Evolutionary conservation across 129 eudicot species (phyloP), one percentile per base, ranked within the genome.

Genomic region (Lactuca saligna): DNA sequence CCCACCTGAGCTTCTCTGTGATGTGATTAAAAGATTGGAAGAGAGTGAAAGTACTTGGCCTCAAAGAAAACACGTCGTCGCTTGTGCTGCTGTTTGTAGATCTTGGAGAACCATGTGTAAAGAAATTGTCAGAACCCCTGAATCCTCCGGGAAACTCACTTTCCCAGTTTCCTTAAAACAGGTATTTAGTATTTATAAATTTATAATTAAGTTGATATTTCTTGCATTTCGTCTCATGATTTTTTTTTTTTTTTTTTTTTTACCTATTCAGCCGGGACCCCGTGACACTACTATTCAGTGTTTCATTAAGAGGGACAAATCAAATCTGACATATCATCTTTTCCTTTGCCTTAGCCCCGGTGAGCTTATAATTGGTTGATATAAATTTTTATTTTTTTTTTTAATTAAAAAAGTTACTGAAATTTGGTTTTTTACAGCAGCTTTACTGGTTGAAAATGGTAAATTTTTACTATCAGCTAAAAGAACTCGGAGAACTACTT

Each of bases 31-130:
- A 46, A 81, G 96, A 57, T 57, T 86, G 68, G 96, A 89, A 75
- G 92, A 89, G 76, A 86, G 89, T 72, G 92, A 89, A 81, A 89
- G 89, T 61, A 81, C 79, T 6, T 89, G 92, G 92, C 96, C 96
- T 44, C 79, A 82, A 29, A 85, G 92, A 60, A 86, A 83, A 66
- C 86, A 89, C 32, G 92, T 89, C 32, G 96, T 89, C 37, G 89
- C 96, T 6, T 89, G 96, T 63, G 81, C 90, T 54, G 86, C 89
- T 17, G 96, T 86, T 68, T 89, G 92, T 75, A 80, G 85, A 68
- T 86, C 90, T 25, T 89, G 96, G 92, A 79, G 96, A 60, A 82
- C 81, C 76, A 83, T 89, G 96, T 89, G 96, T 81, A 79, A 83
- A 74, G 89, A 90, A 74, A 84, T 90, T 68, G 97, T 90, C 61